A percentile compares a stretch with the other conserved stretches of the same genome.
These are phyloP conservation scores for Gracilaria caudata DNA, from an alignment of 23 red algal species.

Conservation along the genomic window DNA sequence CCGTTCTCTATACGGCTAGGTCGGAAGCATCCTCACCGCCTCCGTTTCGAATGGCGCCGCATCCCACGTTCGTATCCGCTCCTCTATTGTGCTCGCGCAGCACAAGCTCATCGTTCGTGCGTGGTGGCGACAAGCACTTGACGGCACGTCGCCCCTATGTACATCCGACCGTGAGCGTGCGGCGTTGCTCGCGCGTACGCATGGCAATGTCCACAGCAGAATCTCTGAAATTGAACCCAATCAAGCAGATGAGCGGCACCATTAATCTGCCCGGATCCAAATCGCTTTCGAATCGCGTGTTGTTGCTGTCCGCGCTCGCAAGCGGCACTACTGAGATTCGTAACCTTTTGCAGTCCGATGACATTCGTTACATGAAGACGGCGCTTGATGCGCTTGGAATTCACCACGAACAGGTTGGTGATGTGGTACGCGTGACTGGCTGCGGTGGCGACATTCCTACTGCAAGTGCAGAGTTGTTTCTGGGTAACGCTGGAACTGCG, in stretches of 20 bases:
- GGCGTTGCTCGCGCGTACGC: conserved; percentile 9
- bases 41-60: background rate
- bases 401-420: conserved; percentile 33
- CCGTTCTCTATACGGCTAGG: background rate
- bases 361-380: conserved; percentile 88
- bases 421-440: conserved; percentile 59
- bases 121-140: background rate
- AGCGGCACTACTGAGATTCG: conserved; percentile 68
- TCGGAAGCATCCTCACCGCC: background rate
- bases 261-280: conserved; percentile 95
- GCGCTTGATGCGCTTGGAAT: conserved; percentile 83
- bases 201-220: conserved; percentile 43
- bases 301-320: conserved; percentile 91
- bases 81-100: background rate
- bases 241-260: conserved; percentile 41
- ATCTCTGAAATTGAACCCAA: conserved; percentile 50
- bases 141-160: background rate
- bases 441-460: conserved; percentile 67
- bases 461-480: conserved; percentile 61
- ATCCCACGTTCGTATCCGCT: background rate
- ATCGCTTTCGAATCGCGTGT: conserved; percentile 92
- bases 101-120: background rate
- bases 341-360: conserved; percentile 93
- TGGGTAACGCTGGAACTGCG: conserved; percentile 98
- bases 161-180: background rate